A percentile compares a stretch with the other conserved stretches of the same genome.
Conservation (phyloP, 2,329 filamentous ascomycete genomes). For the Neonectria faginata region DNA sequence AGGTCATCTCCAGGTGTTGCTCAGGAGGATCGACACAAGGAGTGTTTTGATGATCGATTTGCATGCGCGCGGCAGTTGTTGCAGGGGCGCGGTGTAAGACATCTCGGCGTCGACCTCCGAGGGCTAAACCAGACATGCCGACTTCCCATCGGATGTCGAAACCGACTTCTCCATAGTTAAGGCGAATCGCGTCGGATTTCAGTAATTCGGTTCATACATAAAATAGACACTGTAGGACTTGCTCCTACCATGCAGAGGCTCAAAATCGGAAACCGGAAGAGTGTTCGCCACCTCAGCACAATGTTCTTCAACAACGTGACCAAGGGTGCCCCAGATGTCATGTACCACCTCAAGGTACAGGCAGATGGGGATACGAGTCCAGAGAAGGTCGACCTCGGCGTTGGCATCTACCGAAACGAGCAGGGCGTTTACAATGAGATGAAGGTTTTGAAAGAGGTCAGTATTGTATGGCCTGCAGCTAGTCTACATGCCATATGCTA, state of each 20-base stretch:
- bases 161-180: neutral
- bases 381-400: slow-evolving; percentile 52
- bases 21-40: neutral
- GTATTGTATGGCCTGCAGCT: no score
- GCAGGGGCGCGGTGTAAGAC: neutral
- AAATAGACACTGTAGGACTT: neutral
- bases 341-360: slow-evolving; percentile 49
- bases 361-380: slow-evolving; percentile 46
- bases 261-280: slow-evolving; percentile 1
- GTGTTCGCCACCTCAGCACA: slow-evolving; percentile 3
- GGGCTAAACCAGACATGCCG: neutral
- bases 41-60: neutral
- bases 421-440: slow-evolving; percentile 49
- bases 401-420: slow-evolving; percentile 53
- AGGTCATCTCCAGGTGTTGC: neutral
- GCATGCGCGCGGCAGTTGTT: neutral
- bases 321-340: slow-evolving; percentile 47
- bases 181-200: neutral
- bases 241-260: slow-evolving; percentile 1
- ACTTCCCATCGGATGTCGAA: neutral
- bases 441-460: slow-evolving; percentile 42
- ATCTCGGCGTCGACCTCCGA: slow-evolving; percentile 1
- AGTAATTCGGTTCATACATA: neutral
- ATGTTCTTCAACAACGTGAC: slow-evolving; percentile 44
- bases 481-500: no score